phyloP scores from a whole-genome alignment of 805 yeast genomes.

The Geotrichum ghanense region DNA sequence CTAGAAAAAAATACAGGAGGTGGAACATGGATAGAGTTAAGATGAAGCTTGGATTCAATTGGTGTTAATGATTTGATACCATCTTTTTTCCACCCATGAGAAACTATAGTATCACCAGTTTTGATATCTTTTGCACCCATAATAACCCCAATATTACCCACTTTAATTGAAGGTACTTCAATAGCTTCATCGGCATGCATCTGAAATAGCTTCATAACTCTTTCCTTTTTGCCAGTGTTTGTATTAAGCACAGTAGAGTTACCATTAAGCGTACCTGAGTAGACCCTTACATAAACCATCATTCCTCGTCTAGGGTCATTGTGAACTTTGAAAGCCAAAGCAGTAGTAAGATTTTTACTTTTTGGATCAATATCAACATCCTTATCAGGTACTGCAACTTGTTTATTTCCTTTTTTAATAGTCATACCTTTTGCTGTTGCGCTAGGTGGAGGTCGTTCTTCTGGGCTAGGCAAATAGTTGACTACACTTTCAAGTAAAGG shows the following conservation, averaged over 20 bases:
- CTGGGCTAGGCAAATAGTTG: constrained; percentile 72
- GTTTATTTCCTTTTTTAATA: constrained; percentile 17
- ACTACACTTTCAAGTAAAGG: constrained; percentile 80
- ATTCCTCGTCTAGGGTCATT: constrained; percentile 71
- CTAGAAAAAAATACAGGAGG: constrained; percentile 88
- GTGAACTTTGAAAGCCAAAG: constrained; percentile 84
- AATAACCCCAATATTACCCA: constrained; percentile 91
- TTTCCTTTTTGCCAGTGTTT: constrained; percentile 53
- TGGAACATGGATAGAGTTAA: constrained; percentile 74
- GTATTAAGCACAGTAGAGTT: constrained; percentile 58
- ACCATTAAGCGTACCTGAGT: constrained; percentile 62
- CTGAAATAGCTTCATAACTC: constrained; percentile 54
- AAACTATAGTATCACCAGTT: constrained; percentile 85
- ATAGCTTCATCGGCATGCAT: constrained; percentile 87
- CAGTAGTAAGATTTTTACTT: constrained; percentile 50
- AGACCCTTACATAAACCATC: constrained; percentile 79
- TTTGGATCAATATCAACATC: constrained; percentile 4
- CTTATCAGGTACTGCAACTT: constrained; percentile 11
- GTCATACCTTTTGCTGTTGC: constrained; percentile 19
- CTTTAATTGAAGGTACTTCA: constrained; percentile 47
- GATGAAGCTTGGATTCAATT: constrained; percentile 32
- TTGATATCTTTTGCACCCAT: constrained; percentile 57
- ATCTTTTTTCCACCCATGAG: constrained; percentile 44
- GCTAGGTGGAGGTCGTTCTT: constrained; percentile 49
- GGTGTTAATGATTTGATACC: constrained; percentile 37